phyloP scores from a whole-genome alignment of 2,329 filamentous ascomycete species.

The Aspergillus aculeatinus region DNA sequence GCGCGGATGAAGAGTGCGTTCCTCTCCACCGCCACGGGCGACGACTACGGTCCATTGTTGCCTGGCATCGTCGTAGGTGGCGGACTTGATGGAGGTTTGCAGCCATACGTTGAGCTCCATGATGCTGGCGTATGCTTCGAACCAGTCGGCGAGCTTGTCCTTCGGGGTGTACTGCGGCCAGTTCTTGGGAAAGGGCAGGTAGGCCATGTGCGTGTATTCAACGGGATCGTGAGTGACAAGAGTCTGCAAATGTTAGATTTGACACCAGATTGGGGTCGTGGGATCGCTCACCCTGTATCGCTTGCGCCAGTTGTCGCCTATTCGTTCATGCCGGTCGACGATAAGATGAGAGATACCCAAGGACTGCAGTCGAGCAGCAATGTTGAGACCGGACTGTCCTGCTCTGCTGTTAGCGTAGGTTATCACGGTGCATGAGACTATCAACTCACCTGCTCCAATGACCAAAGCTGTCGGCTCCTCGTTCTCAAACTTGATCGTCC shows the following conservation, averaged over 20 bases:
- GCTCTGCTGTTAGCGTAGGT: not conserved
- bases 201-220: conserved; percentile 40
- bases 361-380: conserved; percentile 43
- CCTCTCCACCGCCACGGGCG: conserved; percentile 23
- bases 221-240: conserved; percentile 44
- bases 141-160: conserved; percentile 51
- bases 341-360: conserved; percentile 44
- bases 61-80: conserved; percentile 40
- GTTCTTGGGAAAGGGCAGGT: conserved; percentile 43
- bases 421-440: not conserved
- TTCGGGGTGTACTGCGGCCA: conserved; percentile 47
- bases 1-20: conserved; percentile 38
- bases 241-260: conserved; percentile 22
- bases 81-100: conserved; percentile 40
- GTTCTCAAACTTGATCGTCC: conserved; percentile 34
- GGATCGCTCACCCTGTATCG: conserved; percentile 44
- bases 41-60: conserved; percentile 43
- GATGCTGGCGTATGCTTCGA: conserved; percentile 49
- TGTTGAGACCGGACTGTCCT: conserved; percentile 47
- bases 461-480: conserved; percentile 43
- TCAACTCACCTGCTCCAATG: conserved; percentile 39
- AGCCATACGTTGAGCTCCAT: conserved; percentile 53
- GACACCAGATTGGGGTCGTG: not conserved
- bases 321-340: conserved; percentile 46
- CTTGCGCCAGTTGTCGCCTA: conserved; percentile 53